Conservation (phyloP, 495 filamentous ascomycete genomes). For the Trichodelitschia bisporula region DNA sequence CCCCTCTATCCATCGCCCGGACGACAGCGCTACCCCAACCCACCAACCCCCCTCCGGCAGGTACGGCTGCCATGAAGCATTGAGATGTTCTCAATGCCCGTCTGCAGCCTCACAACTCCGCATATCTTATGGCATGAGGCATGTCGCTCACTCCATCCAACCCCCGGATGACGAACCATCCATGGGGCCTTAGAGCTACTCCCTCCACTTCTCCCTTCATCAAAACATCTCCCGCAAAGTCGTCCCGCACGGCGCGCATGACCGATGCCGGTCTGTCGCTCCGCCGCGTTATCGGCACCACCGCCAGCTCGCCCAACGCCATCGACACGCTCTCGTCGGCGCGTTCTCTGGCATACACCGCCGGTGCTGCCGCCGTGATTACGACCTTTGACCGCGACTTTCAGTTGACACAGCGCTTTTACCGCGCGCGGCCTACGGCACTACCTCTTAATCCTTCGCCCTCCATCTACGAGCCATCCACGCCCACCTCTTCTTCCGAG, state of each 20-base stretch:
- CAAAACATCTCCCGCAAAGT: conserved; percentile 19
- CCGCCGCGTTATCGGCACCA: conserved; percentile 69
- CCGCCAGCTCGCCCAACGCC: conserved; percentile 57
- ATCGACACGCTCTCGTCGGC: conserved; percentile 58
- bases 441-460: conserved; percentile 32
- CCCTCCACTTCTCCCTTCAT: conserved; percentile 56
- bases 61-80: no score
- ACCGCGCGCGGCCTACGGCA: conserved; percentile 61
- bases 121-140: no score
- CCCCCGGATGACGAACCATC: conserved; percentile 19
- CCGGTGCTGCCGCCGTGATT: conserved; percentile 84
- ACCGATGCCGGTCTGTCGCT: conserved; percentile 35
- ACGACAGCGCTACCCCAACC: no score
- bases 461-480: conserved; percentile 30
- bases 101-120: no score
- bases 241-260: conserved; percentile 29
- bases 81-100: no score
- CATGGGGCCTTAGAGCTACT: conserved; percentile 40
- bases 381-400: conserved; percentile 37
- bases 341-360: conserved; percentile 61
- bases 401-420: conserved; percentile 62
- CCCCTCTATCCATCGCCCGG: no score
- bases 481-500: conserved; percentile 32
- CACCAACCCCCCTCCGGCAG: no score
- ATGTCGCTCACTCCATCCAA: no score